Evolutionary conservation across 2,329 filamentous ascomycete genomes (phyloP).

Genomic region (Stachybotrys echinatus): DNA sequence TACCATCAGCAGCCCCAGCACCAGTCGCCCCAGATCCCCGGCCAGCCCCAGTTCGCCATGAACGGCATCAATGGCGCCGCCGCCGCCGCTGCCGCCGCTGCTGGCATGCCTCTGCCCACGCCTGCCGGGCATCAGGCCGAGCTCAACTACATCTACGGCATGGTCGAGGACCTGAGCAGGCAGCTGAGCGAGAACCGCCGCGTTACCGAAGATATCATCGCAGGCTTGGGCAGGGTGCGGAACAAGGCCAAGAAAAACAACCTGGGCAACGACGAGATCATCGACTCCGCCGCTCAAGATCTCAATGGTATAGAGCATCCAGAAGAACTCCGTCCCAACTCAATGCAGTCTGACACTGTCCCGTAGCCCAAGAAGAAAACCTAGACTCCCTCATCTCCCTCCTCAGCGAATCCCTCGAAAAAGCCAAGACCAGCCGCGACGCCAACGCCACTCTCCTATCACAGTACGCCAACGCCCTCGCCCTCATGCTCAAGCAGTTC

Average conservation of each 20-base stretch:
- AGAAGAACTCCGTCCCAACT: too few species aligned
- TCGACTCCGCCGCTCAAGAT: slow-evolving; percentile 50
- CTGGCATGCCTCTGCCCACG: slow-evolving; percentile 48
- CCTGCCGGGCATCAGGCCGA: slow-evolving; percentile 65
- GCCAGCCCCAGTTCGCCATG: slow-evolving; percentile 22
- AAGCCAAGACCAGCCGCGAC: slow-evolving; percentile 54
- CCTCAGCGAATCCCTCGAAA: slow-evolving; percentile 57
- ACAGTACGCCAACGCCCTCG: slow-evolving; percentile 53
- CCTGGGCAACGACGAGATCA: slow-evolving; percentile 53
- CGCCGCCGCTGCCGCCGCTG: slow-evolving; percentile 13
- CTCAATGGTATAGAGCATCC: slow-evolving; percentile 40
- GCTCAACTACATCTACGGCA: slow-evolving; percentile 62
- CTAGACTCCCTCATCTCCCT: slow-evolving; percentile 57
- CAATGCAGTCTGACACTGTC: slow-evolving; percentile 2
- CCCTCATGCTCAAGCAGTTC: slow-evolving; percentile 56
- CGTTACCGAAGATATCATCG: slow-evolving; percentile 59
- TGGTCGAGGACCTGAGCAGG: slow-evolving; percentile 62
- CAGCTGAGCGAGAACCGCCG: slow-evolving; percentile 57
- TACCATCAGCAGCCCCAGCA: not conserved
- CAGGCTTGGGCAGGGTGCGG: slow-evolving; percentile 56
- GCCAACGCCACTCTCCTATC: slow-evolving; percentile 54
- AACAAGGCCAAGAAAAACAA: slow-evolving; percentile 47
- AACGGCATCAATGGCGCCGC: slow-evolving; percentile 41
- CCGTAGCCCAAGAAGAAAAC: slow-evolving; percentile 50
- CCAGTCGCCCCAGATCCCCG: not conserved